Percentiles rank a stretch among this genome's conserved stretches.
Conservation (phyloP, 768 basidiomycete genomes). For the Boletellus ananas region DNA sequence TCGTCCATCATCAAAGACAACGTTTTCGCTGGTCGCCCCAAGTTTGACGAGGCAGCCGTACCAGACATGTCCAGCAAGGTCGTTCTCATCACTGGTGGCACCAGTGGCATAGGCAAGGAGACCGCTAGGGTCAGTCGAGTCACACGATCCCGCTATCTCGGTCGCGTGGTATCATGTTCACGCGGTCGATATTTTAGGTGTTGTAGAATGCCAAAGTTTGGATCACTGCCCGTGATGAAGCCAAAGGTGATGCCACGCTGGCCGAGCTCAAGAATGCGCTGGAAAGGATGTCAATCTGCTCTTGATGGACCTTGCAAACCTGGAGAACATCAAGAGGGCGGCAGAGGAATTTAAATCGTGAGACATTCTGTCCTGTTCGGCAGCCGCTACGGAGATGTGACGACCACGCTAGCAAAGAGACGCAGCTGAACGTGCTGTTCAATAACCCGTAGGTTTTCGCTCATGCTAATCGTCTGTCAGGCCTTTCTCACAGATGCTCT, state of each 20-base stretch:
- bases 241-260: slow-evolving; percentile 17
- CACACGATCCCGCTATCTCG: no score
- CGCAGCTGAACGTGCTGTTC: slow-evolving; percentile 22
- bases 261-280: slow-evolving; percentile 18
- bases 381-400: not conserved
- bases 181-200: slow-evolving; percentile 5
- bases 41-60: slow-evolving; percentile 26
- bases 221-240: slow-evolving; percentile 21
- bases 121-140: slow-evolving; percentile 35
- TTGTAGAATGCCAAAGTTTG: slow-evolving; percentile 30
- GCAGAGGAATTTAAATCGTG: slow-evolving; percentile 40
- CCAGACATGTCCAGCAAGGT: slow-evolving; percentile 38
- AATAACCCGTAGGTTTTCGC: slow-evolving; percentile 28
- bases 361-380: not conserved
- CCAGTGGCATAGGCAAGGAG: slow-evolving; percentile 49
- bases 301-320: slow-evolving; percentile 39
- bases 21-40: slow-evolving; percentile 21
- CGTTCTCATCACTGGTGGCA: slow-evolving; percentile 44
- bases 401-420: slow-evolving; percentile 14
- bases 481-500: not conserved
- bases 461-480: not conserved
- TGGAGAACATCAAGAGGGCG: slow-evolving; percentile 35
- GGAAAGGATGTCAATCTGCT: slow-evolving; percentile 31
- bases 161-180: not conserved
- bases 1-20: slow-evolving; percentile 3